Percentiles rank a stretch among this genome's conserved stretches.
Evolutionary conservation across 176 grass and related monocot genomes (phyloP).

Genomic region (Oryza nivara): DNA sequence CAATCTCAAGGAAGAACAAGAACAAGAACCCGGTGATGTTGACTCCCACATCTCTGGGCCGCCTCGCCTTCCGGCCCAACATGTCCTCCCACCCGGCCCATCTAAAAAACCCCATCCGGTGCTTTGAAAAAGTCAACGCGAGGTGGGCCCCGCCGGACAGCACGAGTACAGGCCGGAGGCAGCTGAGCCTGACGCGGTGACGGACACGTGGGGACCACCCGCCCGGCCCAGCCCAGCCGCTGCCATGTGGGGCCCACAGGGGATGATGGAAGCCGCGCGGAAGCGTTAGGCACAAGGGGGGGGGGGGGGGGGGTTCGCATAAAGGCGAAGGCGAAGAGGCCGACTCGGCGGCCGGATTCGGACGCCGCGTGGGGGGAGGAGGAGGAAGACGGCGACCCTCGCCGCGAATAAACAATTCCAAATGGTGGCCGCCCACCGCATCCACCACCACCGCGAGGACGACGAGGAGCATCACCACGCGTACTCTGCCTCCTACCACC

Average conservation of each 20-base stretch:
- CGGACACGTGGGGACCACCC: neutral
- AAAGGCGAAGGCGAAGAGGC: neutral
- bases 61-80: neutral
- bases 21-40: neutral
- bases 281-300: conserved; percentile 28
- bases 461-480: neutral
- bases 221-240: neutral
- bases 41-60: neutral
- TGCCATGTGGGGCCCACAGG: neutral
- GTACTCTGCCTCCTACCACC: neutral
- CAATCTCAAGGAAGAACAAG: neutral
- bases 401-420: neutral
- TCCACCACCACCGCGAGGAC: neutral
- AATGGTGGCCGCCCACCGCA: neutral
- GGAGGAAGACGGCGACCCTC: neutral
- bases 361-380: conserved; percentile 27
- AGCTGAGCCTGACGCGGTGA: too few species aligned
- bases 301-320: conserved; percentile 35
- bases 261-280: neutral
- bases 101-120: neutral
- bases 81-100: neutral
- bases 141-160: conserved; percentile 30
- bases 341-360: conserved; percentile 7
- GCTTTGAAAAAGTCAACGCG: neutral
- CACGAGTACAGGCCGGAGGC: too few species aligned